Conservation (phyloP, 352 stramenopile species). For the Peronospora farinosa region DNA sequence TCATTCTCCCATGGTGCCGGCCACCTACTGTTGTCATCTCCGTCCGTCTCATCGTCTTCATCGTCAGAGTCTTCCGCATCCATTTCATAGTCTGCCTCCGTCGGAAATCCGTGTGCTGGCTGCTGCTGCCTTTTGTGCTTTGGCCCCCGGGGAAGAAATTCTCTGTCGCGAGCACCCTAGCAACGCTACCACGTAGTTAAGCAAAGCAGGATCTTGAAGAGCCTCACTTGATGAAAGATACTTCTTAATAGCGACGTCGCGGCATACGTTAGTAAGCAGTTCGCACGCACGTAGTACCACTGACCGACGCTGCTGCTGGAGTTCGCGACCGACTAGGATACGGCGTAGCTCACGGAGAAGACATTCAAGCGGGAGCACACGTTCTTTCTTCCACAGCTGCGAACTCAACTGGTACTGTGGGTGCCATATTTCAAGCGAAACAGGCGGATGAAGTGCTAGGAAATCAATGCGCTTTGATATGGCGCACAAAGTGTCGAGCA, state of each 20-base stretch:
- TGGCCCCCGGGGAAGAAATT: slow-evolving; percentile 32
- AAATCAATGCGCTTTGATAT: slow-evolving; percentile 72
- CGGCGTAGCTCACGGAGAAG: slow-evolving; percentile 45
- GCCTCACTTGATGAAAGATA: slow-evolving; percentile 39
- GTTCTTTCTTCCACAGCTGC: slow-evolving; percentile 60
- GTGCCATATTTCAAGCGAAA: slow-evolving; percentile 51
- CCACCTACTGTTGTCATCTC: slow-evolving; percentile 53
- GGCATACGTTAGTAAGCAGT: slow-evolving; percentile 51
- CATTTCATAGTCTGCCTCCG: slow-evolving; percentile 42
- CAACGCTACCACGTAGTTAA: slow-evolving; percentile 47
- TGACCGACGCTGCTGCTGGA: slow-evolving; percentile 40
- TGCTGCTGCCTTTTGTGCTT: slow-evolving; percentile 26
- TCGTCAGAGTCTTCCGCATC: slow-evolving; percentile 37
- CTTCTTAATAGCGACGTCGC: slow-evolving; percentile 42
- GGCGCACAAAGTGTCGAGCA: slow-evolving; percentile 70
- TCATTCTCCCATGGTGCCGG: slow-evolving; percentile 74
- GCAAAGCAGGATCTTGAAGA: slow-evolving; percentile 37
- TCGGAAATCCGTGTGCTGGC: slow-evolving; percentile 22
- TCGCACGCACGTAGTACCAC: slow-evolving; percentile 60
- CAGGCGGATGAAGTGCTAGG: slow-evolving; percentile 45
- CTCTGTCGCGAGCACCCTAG: slow-evolving; percentile 45
- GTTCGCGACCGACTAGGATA: slow-evolving; percentile 32
- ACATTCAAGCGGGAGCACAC: slow-evolving; percentile 53
- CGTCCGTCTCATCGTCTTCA: slow-evolving; percentile 49
- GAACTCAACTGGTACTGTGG: slow-evolving; percentile 49